Base-by-base conservation (phyloP, 805 yeast genomes). In the Cyberlindnera subsufficiens region DNA sequence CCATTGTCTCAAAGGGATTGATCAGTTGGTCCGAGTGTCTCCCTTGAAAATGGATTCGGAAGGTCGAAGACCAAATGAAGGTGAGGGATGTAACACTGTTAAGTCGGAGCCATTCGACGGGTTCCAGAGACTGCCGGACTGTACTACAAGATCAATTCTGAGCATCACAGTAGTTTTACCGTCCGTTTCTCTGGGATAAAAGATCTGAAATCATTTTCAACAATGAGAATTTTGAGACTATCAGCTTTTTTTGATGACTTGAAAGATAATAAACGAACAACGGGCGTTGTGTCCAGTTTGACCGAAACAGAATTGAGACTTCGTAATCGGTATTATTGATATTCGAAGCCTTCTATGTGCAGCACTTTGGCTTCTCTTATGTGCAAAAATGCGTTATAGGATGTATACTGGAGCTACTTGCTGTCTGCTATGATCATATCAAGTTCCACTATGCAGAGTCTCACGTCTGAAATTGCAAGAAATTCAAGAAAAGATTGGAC, bases 151-250 rank as follows among this genome's bases (percentile, higher is more conserved):
- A 86, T 86, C 8, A 72, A 87, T 41, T 81, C 90, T 1, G 75
- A 82, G 29, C 90, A 88, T 64, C 66, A 63, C 14, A 96, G 95
- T 3, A 72, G 97, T 49, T 86, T 79, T 59, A 90, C 97, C 1
- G 98, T 91, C 30, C 98, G 98, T 1, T 90, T 3, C 70, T 91
- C 54, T 91, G 96, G 93, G 98, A 91, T 64, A 83, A 75, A 56
- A 81, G 90, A 65, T 74, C 76, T 29, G 66, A 78, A 42, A 85
- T 95, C 2, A 86, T 91, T 60, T 97, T 91, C 44, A 88, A 78
- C 68, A 91, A 91, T 63, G 98, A 91, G 65, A 82, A 93, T 47
- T 73, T 91, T 30, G 97, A 90, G 59, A 85, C 91, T 52, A 78
- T 93, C 52, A 76, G 97, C 54, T 85, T 89, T 69, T 68, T 91